Evolutionary conservation across 352 stramenopile species (phyloP), one percentile per base, ranked within the genome.

Genomic region (Phytophthora quininea): DNA sequence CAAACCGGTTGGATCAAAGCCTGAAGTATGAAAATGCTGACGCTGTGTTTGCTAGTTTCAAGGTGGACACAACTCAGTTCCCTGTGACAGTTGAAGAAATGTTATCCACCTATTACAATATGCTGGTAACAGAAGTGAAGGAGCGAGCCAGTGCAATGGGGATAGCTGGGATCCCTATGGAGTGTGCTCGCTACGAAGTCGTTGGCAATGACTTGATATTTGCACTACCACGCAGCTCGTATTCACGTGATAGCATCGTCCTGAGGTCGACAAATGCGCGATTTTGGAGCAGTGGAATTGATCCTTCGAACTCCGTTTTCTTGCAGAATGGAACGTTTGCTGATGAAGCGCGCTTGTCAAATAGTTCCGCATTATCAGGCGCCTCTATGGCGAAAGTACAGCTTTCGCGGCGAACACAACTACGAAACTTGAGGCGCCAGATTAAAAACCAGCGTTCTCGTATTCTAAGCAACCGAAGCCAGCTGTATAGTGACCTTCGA

Each of bases 371-470:
- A 45, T 30, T 86, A 38, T 73, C 78, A 0, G 78, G 74, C 57
- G 80, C 65, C 32, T 80, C 72, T 60, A 57, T 69, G 27, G 77
- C 85, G 8, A 90, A 84, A 62, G 75, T 76, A 10, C 76, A 90
- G 43, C 83, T 93, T 68, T 82, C 71, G 14, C 73, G 79, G 19
- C 77, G 88, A 54, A 80, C 78, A 1, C 82, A 94, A 45, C 56
- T 96, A 19, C 68, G 88, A 11, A 91, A 95, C 67, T 72, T 92
- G 31, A 78, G 80, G 58, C 74, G 88, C 11, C 67, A 90, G 46
- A 85, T 96, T 15, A 96, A 93, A 60, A 95, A 94, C 40, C 88
- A 96, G 54, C 77, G 88, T 4, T 92, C 88, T 19, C 79, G 87
- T 15, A 82, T 96, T 46, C 62, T 96, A 40, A 94, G 77, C 66